Evolutionary conservation across 2,329 filamentous ascomycete genomes (phyloP).

Genomic region (Fusarium verticillioides): DNA sequence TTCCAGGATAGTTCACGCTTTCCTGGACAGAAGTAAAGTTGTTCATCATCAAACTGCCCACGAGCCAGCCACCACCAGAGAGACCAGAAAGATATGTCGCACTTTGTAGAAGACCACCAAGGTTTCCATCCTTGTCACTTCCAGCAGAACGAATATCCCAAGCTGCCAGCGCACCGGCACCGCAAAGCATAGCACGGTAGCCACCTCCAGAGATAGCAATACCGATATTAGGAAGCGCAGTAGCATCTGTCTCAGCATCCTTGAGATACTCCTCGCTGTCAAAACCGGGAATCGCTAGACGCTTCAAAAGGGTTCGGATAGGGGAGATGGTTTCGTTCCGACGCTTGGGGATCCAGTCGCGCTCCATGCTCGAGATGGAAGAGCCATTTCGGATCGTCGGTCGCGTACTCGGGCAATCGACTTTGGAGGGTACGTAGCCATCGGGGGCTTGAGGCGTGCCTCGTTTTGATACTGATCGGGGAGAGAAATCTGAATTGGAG

Average conservation of each 20-base stretch:
- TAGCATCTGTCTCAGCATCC: constrained; percentile 45
- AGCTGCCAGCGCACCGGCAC: constrained; percentile 81
- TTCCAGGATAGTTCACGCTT: constrained; percentile 48
- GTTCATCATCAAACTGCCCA: constrained; percentile 85
- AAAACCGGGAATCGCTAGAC: constrained; percentile 80
- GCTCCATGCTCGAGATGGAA: constrained; percentile 74
- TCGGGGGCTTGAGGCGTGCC: constrained; percentile 49
- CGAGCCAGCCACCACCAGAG: constrained; percentile 85
- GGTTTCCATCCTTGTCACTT: constrained; percentile 64
- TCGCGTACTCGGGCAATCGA: constrained; percentile 75
- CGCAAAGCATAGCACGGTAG: constrained; percentile 87
- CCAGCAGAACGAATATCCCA: constrained; percentile 77
- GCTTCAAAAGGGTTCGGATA: constrained; percentile 78
- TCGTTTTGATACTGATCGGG: constrained; percentile 35
- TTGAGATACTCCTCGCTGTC: constrained; percentile 78
- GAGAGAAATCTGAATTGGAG: constrained; percentile 27
- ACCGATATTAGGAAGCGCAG: constrained; percentile 68
- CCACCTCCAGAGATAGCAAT: constrained; percentile 86
- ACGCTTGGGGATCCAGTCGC: constrained; percentile 76
- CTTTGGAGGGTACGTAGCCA: constrained; percentile 76
- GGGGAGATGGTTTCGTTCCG: constrained; percentile 78
- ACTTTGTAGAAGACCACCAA: constrained; percentile 84
- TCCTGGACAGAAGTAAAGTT: constrained; percentile 76
- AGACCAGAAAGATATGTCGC: constrained; percentile 84
- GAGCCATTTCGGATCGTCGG: constrained; percentile 75